These are phyloP conservation scores for Metschnikowia bowlesiae DNA, from an alignment of 805 yeast genomes.

Conservation along the genomic window DNA sequence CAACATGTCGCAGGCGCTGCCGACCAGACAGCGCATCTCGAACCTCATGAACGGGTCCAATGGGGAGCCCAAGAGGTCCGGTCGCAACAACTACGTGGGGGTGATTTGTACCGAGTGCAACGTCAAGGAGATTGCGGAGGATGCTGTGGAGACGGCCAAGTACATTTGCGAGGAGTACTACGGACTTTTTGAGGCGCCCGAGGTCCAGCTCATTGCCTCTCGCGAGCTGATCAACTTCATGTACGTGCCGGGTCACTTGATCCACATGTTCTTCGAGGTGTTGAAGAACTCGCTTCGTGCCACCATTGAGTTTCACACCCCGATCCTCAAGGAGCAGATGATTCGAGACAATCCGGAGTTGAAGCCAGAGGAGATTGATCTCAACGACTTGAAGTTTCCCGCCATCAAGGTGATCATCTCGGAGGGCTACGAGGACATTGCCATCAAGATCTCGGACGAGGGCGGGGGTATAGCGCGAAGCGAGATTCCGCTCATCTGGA, in stretches of 20 bases:
- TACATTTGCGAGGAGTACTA: conserved; percentile 90
- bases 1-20: conserved; percentile 55
- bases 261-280: conserved; percentile 87
- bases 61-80: conserved; percentile 9
- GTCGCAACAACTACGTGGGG: conserved; percentile 68
- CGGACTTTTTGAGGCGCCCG: conserved; percentile 81
- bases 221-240: conserved; percentile 69
- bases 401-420: conserved; percentile 83
- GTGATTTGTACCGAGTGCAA: conserved; percentile 83
- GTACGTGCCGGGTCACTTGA: conserved; percentile 91
- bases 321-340: conserved; percentile 38
- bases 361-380: conserved; percentile 34
- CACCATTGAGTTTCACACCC: conserved; percentile 75
- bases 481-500: conserved; percentile 83
- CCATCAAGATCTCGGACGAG: conserved; percentile 85
- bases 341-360: conserved; percentile 40
- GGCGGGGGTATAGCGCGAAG: conserved; percentile 91
- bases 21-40: conserved; percentile 34
- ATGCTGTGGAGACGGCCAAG: conserved; percentile 85
- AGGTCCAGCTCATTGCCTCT: conserved; percentile 73
- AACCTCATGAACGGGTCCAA: conserved; percentile 33
- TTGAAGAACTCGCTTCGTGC: conserved; percentile 84
- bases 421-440: conserved; percentile 86
- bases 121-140: conserved; percentile 76
- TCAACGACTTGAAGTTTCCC: conserved; percentile 69